A percentile compares a stretch with the other conserved stretches of the same genome.
phyloP scores from a whole-genome alignment of 352 stramenopile genomes.

The Pythium phragmitis region DNA sequence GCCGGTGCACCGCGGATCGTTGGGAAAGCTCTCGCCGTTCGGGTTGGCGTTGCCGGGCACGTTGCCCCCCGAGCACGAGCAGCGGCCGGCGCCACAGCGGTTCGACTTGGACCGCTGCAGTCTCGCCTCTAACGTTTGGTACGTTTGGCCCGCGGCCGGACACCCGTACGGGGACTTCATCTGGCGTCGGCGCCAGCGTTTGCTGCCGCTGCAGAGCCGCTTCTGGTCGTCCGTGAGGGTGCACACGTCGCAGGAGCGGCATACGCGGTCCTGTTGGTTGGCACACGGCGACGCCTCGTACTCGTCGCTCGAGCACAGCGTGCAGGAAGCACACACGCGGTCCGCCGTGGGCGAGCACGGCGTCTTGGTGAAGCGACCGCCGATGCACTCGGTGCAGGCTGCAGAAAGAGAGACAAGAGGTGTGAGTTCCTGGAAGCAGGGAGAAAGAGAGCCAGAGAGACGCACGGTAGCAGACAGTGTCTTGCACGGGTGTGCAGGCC shows the following conservation, averaged over 20 bases:
- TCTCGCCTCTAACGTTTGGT: constrained; percentile 56
- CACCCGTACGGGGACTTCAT: constrained; percentile 76
- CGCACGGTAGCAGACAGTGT: constrained; percentile 75
- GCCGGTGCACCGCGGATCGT: constrained; percentile 64
- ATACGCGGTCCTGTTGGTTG: constrained; percentile 58
- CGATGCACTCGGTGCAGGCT: constrained; percentile 72
- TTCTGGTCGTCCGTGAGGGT: constrained; percentile 60
- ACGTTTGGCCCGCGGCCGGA: constrained; percentile 45
- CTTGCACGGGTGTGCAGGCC: constrained; percentile 45
- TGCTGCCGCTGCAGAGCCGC: constrained; percentile 45
- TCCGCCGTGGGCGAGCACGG: constrained; percentile 54
- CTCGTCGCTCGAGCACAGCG: constrained; percentile 63
- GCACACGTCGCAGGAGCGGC: constrained; percentile 73
- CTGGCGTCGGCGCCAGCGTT: constrained; percentile 59
- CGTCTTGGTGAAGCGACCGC: constrained; percentile 40
- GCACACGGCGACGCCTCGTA: constrained; percentile 62
- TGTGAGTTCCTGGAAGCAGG: not conserved
- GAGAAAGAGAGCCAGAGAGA: constrained; percentile 11
- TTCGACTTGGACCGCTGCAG: constrained; percentile 73
- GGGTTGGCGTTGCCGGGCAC: constrained; percentile 72
- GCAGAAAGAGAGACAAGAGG: not conserved
- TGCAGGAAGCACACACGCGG: constrained; percentile 62
- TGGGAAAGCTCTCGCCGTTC: constrained; percentile 65
- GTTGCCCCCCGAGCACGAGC: constrained; percentile 57
- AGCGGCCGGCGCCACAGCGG: constrained; percentile 63